phyloP scores from a whole-genome alignment of 1,139 yeast species.

The Suhomyces yuchorum region DNA sequence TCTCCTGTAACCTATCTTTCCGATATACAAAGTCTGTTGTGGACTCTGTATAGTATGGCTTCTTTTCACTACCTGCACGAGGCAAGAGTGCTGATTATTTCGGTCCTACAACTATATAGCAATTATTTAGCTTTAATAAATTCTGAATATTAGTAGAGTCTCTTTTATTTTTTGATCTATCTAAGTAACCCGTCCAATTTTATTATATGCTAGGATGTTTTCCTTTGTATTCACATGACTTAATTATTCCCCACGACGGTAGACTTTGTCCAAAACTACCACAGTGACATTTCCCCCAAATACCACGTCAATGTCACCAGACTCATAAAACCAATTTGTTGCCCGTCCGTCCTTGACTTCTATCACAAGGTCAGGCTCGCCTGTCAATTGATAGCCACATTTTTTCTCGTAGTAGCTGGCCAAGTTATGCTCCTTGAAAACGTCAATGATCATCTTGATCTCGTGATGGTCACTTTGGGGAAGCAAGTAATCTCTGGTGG shows the following conservation, averaged over 20 bases:
- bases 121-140: no score
- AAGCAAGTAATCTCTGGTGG: neutral
- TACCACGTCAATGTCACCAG: neutral
- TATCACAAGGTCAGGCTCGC: neutral
- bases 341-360: neutral
- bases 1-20: neutral
- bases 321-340: neutral
- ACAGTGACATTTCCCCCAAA: conserved; percentile 3
- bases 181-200: no score
- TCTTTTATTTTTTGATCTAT: no score
- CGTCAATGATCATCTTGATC: neutral
- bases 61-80: neutral
- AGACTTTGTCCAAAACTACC: neutral
- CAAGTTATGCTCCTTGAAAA: conserved; percentile 3
- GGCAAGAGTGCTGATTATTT: neutral
- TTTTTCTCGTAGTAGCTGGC: neutral
- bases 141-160: no score
- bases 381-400: conserved; percentile 2
- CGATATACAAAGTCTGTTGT: neutral
- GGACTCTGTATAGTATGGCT: neutral
- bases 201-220: no score
- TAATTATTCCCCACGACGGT: neutral
- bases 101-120: neutral
- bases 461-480: neutral
- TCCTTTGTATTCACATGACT: no score